A percentile compares a stretch with the other conserved stretches of the same genome.
phyloP scores from a whole-genome alignment of 495 filamentous ascomycete species.

The Margaritispora aquatica region DNA sequence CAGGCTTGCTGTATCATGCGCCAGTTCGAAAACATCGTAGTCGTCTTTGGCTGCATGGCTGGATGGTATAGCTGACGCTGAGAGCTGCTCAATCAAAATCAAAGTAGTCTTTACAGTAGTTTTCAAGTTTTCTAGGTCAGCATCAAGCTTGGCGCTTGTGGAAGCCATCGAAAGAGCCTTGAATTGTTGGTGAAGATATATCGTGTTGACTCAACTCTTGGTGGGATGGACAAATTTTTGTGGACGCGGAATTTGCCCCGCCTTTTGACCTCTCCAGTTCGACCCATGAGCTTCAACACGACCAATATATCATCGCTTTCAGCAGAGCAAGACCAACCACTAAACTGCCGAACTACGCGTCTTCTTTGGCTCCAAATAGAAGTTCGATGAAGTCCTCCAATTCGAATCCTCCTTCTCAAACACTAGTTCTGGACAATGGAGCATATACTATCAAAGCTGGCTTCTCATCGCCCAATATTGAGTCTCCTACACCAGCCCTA shows the following conservation, averaged over 20 bases:
- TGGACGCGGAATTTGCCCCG: constrained; percentile 1
- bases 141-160: background rate
- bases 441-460: constrained; percentile 92
- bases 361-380: constrained; percentile 33
- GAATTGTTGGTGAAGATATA: background rate
- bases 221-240: background rate
- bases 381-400: constrained; percentile 35
- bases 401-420: constrained; percentile 50
- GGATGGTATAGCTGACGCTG: constrained; percentile 22
- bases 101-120: constrained; percentile 25
- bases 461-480: constrained; percentile 39
- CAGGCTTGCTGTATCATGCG: constrained; percentile 56
- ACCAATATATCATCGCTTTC: background rate
- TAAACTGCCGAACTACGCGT: background rate
- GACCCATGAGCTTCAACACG: no score
- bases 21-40: constrained; percentile 50
- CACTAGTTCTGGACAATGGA: constrained; percentile 91
- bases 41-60: constrained; percentile 12
- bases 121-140: constrained; percentile 32
- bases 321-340: background rate
- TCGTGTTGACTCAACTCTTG: background rate
- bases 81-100: constrained; percentile 23
- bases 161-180: background rate
- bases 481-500: constrained; percentile 29
- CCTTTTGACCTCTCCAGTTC: background rate